These are phyloP conservation scores for Leccinum arenicola DNA, from an alignment of 768 basidiomycete genomes.

Conservation along the genomic window DNA sequence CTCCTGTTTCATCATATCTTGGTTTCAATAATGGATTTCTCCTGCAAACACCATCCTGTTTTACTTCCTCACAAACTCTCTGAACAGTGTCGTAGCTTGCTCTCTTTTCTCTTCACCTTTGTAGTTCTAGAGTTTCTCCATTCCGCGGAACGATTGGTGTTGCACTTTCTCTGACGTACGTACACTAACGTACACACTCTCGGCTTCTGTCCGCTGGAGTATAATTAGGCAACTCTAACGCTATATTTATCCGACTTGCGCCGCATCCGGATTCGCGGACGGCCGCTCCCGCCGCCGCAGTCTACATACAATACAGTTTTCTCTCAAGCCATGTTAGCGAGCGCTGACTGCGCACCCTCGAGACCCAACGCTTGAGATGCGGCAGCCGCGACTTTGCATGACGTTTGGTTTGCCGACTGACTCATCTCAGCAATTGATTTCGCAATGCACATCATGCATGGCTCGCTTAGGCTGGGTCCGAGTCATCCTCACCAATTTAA, in stretches of 20 bases:
- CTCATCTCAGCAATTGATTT: neutral
- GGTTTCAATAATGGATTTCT: neutral
- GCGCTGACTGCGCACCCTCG: neutral
- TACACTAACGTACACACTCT: neutral
- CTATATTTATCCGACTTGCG: neutral
- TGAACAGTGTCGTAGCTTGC: neutral
- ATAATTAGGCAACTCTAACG: neutral
- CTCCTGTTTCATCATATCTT: neutral
- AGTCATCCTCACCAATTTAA: too few relatives aligned
- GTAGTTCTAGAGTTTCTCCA: neutral
- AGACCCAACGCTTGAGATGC: neutral
- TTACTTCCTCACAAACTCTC: neutral
- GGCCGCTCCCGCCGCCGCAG: neutral
- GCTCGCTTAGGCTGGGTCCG: neutral
- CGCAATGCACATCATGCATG: neutral
- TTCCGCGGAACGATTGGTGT: neutral
- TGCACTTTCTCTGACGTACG: neutral
- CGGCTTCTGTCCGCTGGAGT: neutral
- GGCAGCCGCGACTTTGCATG: too few relatives aligned
- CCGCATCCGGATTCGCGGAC: neutral
- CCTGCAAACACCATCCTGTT: neutral
- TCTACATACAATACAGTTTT: neutral
- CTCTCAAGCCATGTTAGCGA: neutral
- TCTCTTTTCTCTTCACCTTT: neutral
- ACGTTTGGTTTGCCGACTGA: neutral